phyloP scores from a whole-genome alignment of 2,329 filamentous ascomycete genomes.

The Lachnellula arida region DNA sequence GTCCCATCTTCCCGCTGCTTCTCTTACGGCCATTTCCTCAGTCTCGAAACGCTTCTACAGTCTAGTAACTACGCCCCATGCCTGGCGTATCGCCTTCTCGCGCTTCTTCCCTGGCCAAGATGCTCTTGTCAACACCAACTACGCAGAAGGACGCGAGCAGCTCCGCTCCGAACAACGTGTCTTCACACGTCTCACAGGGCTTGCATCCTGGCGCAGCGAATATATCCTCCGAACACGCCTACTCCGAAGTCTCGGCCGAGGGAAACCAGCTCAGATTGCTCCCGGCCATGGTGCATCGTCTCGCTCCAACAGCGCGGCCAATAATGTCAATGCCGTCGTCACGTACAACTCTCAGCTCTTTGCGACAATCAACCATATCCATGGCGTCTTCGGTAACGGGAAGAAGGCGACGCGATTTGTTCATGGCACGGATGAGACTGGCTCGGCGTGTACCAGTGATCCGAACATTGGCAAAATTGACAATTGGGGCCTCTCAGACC shows the following conservation, averaged over 20 bases:
- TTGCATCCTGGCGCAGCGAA: constrained; percentile 94
- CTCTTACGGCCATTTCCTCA: constrained; percentile 74
- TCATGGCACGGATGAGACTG: constrained; percentile 76
- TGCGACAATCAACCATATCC: constrained; percentile 72
- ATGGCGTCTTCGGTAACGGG: constrained; percentile 69
- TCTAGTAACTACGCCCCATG: constrained; percentile 84
- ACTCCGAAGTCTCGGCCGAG: constrained; percentile 73
- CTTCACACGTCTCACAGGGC: constrained; percentile 75
- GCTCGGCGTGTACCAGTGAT: constrained; percentile 76
- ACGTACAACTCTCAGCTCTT: constrained; percentile 84
- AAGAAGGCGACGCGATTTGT: constrained; percentile 76
- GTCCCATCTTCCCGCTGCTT: constrained; percentile 82
- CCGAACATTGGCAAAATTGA: constrained; percentile 71
- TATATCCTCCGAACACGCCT: constrained; percentile 86
- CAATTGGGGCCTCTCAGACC: constrained; percentile 75
- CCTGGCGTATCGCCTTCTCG: constrained; percentile 88
- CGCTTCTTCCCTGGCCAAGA: constrained; percentile 82
- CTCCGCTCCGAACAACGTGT: constrained; percentile 69
- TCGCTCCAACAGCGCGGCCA: constrained; percentile 44
- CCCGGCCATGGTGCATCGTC: constrained; percentile 48
- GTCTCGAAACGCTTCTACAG: constrained; percentile 85
- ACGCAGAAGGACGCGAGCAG: constrained; percentile 45
- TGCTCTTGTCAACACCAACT: constrained; percentile 39
- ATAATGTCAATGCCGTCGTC: constrained; percentile 65
- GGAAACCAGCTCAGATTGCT: constrained; percentile 64